These are phyloP conservation scores for Phylloboletellus chloephorus DNA, from an alignment of 1,284 basidiomycete genomes.

Conservation along the genomic window DNA sequence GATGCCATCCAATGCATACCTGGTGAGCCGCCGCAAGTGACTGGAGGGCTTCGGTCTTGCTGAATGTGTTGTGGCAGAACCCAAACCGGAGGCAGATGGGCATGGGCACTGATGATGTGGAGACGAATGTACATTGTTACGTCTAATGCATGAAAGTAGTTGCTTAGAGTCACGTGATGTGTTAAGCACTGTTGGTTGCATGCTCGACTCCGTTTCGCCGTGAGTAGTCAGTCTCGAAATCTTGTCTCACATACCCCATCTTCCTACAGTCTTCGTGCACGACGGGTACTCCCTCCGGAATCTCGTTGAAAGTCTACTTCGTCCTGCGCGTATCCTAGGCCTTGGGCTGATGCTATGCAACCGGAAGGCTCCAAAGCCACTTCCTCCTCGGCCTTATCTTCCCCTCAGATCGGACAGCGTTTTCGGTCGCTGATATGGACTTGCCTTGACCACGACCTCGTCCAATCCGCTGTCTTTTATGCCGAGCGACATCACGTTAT, in stretches of 20 bases:
- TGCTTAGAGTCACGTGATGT: constrained; percentile 26
- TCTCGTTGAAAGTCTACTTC: constrained; percentile 13
- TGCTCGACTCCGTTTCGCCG: constrained; percentile 20
- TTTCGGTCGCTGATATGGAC: constrained; percentile 68
- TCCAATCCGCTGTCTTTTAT: constrained; percentile 74
- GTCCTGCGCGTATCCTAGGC: constrained; percentile 19
- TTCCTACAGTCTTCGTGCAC: constrained; percentile 10
- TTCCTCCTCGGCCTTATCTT: constrained; percentile 38
- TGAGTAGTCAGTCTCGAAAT: constrained; percentile 23
- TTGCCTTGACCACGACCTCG: constrained; percentile 71
- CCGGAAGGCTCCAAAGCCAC: constrained; percentile 36
- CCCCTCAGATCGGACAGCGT: constrained; percentile 54
- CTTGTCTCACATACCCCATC: constrained; percentile 10
- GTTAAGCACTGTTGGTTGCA: constrained; percentile 21
- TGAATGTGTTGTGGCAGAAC: constrained; percentile 45
- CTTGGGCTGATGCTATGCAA: constrained; percentile 41
- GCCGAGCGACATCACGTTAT: constrained; percentile 73
- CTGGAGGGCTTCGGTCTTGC: constrained; percentile 7
- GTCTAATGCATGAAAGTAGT: constrained; percentile 5
- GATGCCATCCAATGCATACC: constrained; percentile 86
- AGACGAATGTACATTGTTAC: constrained; percentile 11
- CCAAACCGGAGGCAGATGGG: constrained; percentile 64
- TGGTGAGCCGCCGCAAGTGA: constrained; percentile 43
- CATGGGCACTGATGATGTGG: constrained; percentile 44
- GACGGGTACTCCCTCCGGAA: constrained; percentile 11